Evolutionary conservation across 2,329 filamentous ascomycete genomes (phyloP), one percentile per base, ranked within the genome.

Genomic region (Nemania diffusa): DNA sequence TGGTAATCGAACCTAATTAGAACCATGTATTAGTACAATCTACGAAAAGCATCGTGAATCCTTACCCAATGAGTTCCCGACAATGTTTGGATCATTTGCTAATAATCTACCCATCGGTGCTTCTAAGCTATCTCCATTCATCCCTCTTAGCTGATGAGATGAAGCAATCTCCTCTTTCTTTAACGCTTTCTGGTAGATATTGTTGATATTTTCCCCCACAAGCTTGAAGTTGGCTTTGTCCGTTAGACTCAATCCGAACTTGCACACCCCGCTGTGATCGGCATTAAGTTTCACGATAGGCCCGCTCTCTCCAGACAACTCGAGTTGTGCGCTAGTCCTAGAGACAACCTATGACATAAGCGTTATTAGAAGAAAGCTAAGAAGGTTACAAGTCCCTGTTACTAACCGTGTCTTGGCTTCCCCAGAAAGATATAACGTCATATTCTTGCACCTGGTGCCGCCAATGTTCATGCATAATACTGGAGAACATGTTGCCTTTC

Each of bases 371-470:
- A 22, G 3, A 20, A 22, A 46, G 5, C 3, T 6, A 46, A 4
- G 42, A 2, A 46, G 20, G 6, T 46, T 46, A 34, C 32, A 5
- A 20, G 42, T n/a, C 5, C 15, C 7, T 13, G 32, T 8, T 20
- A 63, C 65, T 67, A 61, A 74, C 73, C 5, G 55, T 56, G 51
- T 75, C 72, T 15, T n/a, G 22, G 52, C 13, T 42, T 8, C 73
- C 74, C 73, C 72, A 76, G 48, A 76, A 75, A 4, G 68, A 70
- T 5, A 70, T 40, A 15, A 70, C 64, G 20, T 64, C 24, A 26
- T 58, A 70, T 1, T 59, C 11, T 3, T 46, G 26, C n/a, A 57
- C 26, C 15, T 50, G 60, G 11, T 61, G 61, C 29, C 51, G 20
- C 56, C 61, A 68, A 20, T 64, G 61, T 29, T 68, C 65, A 24